These are phyloP conservation scores for Poteriospumella lacustris DNA, from an alignment of 108 stramenopile genomes.

Conservation along the genomic window DNA sequence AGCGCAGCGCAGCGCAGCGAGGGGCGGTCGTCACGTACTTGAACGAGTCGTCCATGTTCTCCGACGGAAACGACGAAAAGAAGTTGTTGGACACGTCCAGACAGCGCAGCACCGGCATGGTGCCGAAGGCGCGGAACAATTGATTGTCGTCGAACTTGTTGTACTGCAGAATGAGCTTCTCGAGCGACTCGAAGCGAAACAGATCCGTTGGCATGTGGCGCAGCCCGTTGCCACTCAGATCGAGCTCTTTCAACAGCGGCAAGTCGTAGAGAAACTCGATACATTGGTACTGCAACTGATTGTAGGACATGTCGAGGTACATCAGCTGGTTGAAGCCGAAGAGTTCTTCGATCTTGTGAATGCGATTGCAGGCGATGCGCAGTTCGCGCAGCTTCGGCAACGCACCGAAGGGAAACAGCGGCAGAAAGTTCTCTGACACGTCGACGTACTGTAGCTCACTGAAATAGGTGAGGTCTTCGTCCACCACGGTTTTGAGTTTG, in stretches of 20 bases:
- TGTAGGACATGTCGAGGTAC: conserved; percentile 52
- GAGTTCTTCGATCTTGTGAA: conserved; percentile 12
- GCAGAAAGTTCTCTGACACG: conserved; percentile 42
- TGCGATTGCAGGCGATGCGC: conserved; percentile 44
- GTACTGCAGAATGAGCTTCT: conserved; percentile 41
- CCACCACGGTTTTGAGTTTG: conserved; percentile 23
- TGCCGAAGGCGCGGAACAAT: conserved; percentile 9
- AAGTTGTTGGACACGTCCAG: conserved; percentile 49
- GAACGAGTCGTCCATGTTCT: not conserved
- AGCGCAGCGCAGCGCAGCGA: too few species aligned
- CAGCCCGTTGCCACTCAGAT: conserved; percentile 50
- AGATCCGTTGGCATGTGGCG: conserved; percentile 26
- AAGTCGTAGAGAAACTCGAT: conserved; percentile 31
- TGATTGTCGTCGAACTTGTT: conserved; percentile 45
- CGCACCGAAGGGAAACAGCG: conserved; percentile 30
- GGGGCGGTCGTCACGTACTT: too few species aligned
- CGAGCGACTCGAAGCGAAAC: conserved; percentile 24
- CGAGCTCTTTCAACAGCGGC: conserved; percentile 39
- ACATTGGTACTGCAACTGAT: conserved; percentile 24
- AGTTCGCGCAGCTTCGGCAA: conserved; percentile 44
- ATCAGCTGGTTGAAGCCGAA: conserved; percentile 33
- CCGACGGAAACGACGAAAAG: not conserved
- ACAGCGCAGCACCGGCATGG: conserved; percentile 35
- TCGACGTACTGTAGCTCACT: conserved; percentile 35
- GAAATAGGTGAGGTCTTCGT: conserved; percentile 45